A percentile compares a stretch with the other conserved stretches of the same genome.
These are phyloP conservation scores for Trichosporon sp. DNA, from an alignment of 1,284 basidiomycete species.

Conservation along the genomic window DNA sequence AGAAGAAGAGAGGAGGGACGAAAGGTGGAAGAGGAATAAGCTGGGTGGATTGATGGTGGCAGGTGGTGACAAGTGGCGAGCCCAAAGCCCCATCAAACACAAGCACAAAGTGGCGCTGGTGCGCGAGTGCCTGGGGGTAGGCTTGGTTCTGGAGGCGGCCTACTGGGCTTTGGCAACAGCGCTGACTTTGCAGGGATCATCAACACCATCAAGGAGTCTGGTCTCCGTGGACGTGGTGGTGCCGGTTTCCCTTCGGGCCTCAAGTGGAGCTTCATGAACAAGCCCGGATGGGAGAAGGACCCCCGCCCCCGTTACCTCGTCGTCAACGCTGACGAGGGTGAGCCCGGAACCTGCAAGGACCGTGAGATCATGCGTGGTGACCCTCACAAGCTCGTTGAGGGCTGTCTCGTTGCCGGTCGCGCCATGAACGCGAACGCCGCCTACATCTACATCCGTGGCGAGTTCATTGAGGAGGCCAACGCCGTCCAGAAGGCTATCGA, in stretches of 20 bases:
- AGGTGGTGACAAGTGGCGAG: not conserved
- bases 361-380: conserved; percentile 97
- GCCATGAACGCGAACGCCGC: conserved; percentile 93
- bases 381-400: conserved; percentile 97
- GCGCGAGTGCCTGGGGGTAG: no score
- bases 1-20: no score
- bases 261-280: conserved; percentile 96
- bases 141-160: no score
- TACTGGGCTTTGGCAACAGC: not conserved
- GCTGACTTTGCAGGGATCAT: conserved; percentile 77
- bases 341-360: conserved; percentile 99
- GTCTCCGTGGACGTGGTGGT: conserved; percentile 91
- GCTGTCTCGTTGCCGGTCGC: conserved; percentile 95
- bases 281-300: conserved; percentile 97
- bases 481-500: conserved; percentile 93
- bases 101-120: no score
- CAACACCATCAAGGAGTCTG: conserved; percentile 92
- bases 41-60: not conserved
- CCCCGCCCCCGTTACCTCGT: conserved; percentile 90
- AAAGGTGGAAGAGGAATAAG: not conserved
- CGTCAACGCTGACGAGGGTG: conserved; percentile 97
- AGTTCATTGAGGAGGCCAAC: conserved; percentile 93
- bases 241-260: conserved; percentile 96
- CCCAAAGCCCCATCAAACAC: no score
- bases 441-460: conserved; percentile 98